Percentiles rank a stretch among this genome's conserved stretches.
Conservation (phyloP, 2,329 filamentous ascomycete species). For the Talaromyces sp. region DNA sequence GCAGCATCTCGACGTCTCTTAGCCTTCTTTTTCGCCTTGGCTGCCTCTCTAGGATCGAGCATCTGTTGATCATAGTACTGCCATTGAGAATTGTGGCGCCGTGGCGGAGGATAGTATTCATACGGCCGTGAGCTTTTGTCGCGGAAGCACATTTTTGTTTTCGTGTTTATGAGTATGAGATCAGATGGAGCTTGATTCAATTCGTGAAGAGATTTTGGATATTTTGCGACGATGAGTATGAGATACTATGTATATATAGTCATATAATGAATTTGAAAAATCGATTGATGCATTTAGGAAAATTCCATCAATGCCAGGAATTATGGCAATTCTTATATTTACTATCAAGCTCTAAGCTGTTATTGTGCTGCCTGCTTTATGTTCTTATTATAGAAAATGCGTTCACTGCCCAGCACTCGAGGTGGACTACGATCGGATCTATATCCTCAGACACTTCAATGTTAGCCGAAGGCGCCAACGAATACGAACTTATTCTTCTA, state of each 20-base stretch:
- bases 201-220: neutral
- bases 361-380: neutral
- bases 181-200: neutral
- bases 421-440: no score
- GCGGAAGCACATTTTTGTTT: conserved; percentile 2
- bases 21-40: neutral
- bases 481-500: neutral
- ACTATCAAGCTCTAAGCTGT: neutral
- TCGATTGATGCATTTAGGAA: neutral
- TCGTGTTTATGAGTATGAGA: no score
- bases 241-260: neutral
- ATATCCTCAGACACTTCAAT: no score
- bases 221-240: neutral
- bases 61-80: neutral
- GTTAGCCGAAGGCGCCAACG: neutral
- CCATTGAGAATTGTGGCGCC: neutral
- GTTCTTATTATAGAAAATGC: neutral
- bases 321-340: neutral
- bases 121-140: neutral
- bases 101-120: conserved; percentile 1
- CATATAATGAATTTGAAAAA: neutral
- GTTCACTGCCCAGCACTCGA: no score
- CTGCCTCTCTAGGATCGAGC: neutral
- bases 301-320: neutral
- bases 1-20: neutral